Conservation (phyloP, 306 rosid genomes). For the Benincasa hispida region DNA sequence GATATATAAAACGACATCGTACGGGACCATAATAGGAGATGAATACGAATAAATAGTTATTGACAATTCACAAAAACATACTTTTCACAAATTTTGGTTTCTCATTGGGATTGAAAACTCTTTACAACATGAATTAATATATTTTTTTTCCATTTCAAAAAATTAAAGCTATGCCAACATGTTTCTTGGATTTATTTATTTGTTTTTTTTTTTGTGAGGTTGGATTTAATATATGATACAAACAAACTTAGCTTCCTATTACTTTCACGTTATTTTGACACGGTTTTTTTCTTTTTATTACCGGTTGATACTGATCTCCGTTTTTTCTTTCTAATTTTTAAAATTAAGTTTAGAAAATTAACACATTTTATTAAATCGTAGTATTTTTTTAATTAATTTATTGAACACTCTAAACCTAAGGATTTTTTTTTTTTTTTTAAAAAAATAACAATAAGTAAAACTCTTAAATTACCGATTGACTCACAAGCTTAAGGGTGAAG, state of each 20-base stretch:
- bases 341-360: no score
- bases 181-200: neutral
- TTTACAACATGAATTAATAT: neutral
- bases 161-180: neutral
- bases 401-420: no score
- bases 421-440: no score
- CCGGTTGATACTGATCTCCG: no score
- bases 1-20: neutral
- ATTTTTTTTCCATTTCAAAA: neutral
- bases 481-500: no score
- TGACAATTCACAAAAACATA: constrained; percentile 1
- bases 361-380: no score
- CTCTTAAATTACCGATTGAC: no score
- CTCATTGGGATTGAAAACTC: neutral
- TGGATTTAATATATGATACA: neutral
- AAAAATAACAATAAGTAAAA: no score
- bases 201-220: neutral
- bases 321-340: no score
- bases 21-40: neutral
- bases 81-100: neutral
- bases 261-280: neutral
- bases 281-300: no score
- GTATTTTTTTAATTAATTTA: no score
- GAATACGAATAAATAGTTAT: neutral
- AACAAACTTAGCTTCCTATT: neutral